A percentile compares a stretch with the other conserved stretches of the same genome.
Evolutionary conservation across 495 filamentous ascomycete genomes (phyloP).

Genomic region (Penicillium coprophilum): DNA sequence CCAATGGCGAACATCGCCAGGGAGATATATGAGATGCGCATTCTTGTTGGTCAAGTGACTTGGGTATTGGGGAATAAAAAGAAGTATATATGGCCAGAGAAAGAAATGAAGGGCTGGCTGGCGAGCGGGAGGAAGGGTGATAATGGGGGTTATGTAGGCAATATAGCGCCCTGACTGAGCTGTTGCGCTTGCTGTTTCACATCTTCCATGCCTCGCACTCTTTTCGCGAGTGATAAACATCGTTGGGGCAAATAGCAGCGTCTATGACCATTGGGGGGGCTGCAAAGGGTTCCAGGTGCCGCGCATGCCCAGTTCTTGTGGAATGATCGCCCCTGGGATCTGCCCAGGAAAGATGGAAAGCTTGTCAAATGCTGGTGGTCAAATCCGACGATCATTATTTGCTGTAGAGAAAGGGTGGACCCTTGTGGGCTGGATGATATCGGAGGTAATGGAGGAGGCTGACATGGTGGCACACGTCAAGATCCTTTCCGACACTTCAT

Average conservation of each 20-base stretch:
- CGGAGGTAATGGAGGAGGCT: background rate
- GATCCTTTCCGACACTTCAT: background rate
- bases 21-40: conserved; percentile 29
- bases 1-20: conserved; percentile 26
- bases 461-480: background rate
- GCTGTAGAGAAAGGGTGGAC: background rate
- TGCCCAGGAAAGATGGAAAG: conserved; percentile 9
- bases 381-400: conserved; percentile 1
- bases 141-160: conserved; percentile 20
- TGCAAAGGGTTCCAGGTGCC: conserved; percentile 2
- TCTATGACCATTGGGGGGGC: conserved; percentile 13
- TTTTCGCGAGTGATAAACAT: conserved; percentile 21
- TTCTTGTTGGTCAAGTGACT: conserved; percentile 8
- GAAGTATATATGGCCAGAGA: conserved; percentile 20
- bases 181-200: conserved; percentile 16
- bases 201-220: conserved; percentile 24
- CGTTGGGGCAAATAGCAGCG: conserved; percentile 16
- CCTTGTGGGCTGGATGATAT: background rate
- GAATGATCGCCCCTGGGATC: conserved; percentile 26
- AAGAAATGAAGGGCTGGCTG: conserved; percentile 10
- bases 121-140: conserved; percentile 14
- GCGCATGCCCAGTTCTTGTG: conserved; percentile 9
- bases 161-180: background rate
- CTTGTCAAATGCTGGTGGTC: conserved; percentile 3
- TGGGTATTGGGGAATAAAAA: conserved; percentile 11